phyloP scores from a whole-genome alignment of 1,284 basidiomycete species.

The Hypsizygus ulmarius region DNA sequence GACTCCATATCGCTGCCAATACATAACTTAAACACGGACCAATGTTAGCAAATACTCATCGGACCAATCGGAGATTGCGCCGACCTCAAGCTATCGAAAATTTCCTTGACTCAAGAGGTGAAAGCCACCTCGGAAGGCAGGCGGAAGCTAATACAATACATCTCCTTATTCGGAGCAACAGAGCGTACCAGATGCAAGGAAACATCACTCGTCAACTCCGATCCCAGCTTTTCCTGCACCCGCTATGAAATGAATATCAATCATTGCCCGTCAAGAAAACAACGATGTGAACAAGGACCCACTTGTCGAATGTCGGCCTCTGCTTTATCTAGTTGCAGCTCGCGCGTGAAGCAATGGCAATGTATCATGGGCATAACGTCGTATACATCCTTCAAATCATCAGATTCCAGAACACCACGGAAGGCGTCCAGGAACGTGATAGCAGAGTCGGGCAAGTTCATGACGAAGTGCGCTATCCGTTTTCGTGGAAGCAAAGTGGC shows the following conservation, averaged over 20 bases:
- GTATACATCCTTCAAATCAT: constrained; percentile 40
- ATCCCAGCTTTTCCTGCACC: constrained; percentile 68
- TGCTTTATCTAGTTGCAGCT: constrained; percentile 68
- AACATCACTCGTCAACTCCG: constrained; percentile 50
- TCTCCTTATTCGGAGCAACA: constrained; percentile 96
- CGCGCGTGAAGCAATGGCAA: constrained; percentile 95
- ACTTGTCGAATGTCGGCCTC: constrained; percentile 80
- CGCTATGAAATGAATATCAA: constrained; percentile 48
- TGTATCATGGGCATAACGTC: constrained; percentile 88
- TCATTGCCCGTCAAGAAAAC: constrained; percentile 3
- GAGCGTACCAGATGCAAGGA: constrained; percentile 81
- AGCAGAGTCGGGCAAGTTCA: constrained; percentile 96
- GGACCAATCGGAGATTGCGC: too few species aligned
- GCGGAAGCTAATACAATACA: constrained; percentile 96
- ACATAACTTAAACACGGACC: too few species aligned
- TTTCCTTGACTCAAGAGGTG: constrained; percentile 3
- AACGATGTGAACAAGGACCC: constrained; percentile 26
- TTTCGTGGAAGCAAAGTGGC: constrained; percentile 36
- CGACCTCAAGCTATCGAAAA: constrained; percentile 10
- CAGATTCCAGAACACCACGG: constrained; percentile 61
- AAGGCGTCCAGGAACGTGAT: constrained; percentile 90
- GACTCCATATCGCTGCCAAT: too few species aligned
- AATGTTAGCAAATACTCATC: too few species aligned
- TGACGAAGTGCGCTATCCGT: constrained; percentile 84
- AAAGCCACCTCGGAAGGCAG: constrained; percentile 66